These are phyloP conservation scores for Claviceps sp. DNA, from an alignment of 2,329 filamentous ascomycete genomes.

Conservation along the genomic window DNA sequence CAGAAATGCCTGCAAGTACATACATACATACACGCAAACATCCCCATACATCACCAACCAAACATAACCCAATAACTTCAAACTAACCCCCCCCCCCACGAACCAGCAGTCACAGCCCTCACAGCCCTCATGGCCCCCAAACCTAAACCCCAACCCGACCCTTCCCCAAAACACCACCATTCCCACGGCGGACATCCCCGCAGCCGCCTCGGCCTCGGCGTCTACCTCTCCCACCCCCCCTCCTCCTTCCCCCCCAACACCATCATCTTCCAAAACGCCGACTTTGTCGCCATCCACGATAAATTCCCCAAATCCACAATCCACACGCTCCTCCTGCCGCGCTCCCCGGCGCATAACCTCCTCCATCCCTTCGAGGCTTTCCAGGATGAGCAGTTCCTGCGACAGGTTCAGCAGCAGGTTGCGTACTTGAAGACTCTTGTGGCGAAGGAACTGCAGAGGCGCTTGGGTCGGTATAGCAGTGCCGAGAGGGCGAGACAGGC, in stretches of 20 bases:
- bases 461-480: conserved; percentile 48
- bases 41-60: not conserved
- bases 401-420: conserved; percentile 46
- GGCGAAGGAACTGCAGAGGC: conserved; percentile 60
- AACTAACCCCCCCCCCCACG: too few relatives aligned
- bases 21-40: not conserved
- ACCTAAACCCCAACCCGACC: not conserved
- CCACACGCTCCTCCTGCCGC: conserved; percentile 79
- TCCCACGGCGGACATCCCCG: conserved; percentile 11
- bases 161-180: conserved; percentile 21
- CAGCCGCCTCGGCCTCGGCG: conserved; percentile 47
- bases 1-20: conserved; percentile 29
- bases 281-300: conserved; percentile 69
- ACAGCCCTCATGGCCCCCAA: conserved; percentile 21
- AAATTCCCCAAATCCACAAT: conserved; percentile 73
- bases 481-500: conserved; percentile 51
- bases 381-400: conserved; percentile 55
- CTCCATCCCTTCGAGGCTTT: conserved; percentile 70
- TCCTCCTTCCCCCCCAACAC: conserved; percentile 43
- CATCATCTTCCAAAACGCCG: conserved; percentile 52
- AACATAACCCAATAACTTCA: too few relatives aligned
- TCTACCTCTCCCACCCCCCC: conserved; percentile 53
- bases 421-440: conserved; percentile 49
- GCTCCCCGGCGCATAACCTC: conserved; percentile 43
- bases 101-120: conserved; percentile 21